Base-by-base conservation (phyloP, 345 rosid species). In the Aquilaria malaccensis region DNA sequence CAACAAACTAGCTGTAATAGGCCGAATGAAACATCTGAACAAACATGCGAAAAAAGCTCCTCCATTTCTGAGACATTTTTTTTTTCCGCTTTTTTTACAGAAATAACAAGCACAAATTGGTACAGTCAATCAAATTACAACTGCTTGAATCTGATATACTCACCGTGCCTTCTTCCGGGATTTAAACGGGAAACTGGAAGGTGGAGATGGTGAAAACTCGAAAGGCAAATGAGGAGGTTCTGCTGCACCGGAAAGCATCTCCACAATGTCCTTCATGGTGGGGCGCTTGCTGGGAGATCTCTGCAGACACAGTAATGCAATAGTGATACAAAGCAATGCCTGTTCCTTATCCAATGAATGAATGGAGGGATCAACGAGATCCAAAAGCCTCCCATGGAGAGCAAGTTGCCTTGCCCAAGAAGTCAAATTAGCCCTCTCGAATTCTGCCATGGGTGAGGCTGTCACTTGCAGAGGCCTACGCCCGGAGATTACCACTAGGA, bases 401-500 rank as follows among this genome's bases (percentile, higher is more conserved):
- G 95, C 95, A 15, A 85, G 79, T 33, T 83, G 88, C 46, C 87
- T 80, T n/a, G 95, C 80, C 95, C 95, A 87, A 45, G 91, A 85
- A 22, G 85, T 83, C 77, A 85, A 67, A 78, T 87, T 87, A 9
- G 95, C 95, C 62, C 95, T 76, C 77, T 87, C 89, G 4, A 87
- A 87, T 69, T 87, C 95, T 0, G 91, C 80, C 77, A 85, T 76
- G 0, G 95, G 95, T 9, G 95, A 87, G 50, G 83, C 88, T 0
- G 89, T 83, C 13, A 87, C 91, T 65, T 87, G 95, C 49, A 87
- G 71, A 0, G 95, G 91, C 47, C 95, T 73, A 29, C 95, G 76
- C 13, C 95, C 95, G 0, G 95, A 83, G 61, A 87, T 69, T 55
- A 85, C 66, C 37, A 87, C 95, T 65, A 87, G 72, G 58, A 87